A percentile compares a stretch with the other conserved stretches of the same genome.
Conservation (phyloP, 768 basidiomycete genomes). For the Udeniomyces megalosporus region DNA sequence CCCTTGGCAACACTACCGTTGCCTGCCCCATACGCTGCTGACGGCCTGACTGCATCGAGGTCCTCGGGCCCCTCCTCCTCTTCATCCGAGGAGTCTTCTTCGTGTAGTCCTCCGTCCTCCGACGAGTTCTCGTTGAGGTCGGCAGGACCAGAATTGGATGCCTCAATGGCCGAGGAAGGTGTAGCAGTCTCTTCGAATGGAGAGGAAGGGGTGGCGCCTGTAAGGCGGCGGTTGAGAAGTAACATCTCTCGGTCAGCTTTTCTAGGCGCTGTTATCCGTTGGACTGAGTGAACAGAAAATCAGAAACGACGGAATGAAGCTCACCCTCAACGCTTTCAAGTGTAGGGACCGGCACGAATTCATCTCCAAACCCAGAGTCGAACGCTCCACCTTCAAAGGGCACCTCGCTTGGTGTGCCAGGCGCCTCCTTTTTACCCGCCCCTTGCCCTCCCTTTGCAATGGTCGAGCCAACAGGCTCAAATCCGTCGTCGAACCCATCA, state of each 20-base stretch:
- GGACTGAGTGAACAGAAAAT: conserved; percentile 1
- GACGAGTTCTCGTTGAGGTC: neutral
- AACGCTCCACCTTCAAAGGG: neutral
- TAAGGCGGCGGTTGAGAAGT: too few species aligned
- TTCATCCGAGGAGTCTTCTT: conserved; percentile 22
- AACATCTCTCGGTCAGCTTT: too few species aligned
- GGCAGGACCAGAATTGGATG: conserved; percentile 7
- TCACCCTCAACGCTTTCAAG: neutral
- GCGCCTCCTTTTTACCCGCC: too few species aligned
- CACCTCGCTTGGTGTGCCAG: neutral
- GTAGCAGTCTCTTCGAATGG: neutral
- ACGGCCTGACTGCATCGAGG: conserved; percentile 22
- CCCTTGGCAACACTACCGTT: conserved; percentile 5
- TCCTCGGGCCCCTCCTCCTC: conserved; percentile 31
- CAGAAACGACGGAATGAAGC: conserved; percentile 13
- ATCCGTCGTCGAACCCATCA: conserved; percentile 3
- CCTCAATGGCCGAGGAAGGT: conserved; percentile 2
- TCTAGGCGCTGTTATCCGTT: too few species aligned
- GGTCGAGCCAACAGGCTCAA: neutral
- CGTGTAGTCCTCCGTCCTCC: conserved; percentile 4
- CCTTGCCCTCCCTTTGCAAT: conserved; percentile 19
- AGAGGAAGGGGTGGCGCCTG: neutral
- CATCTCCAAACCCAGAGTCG: conserved; percentile 7
- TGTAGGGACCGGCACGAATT: neutral
- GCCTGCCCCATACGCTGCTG: neutral